Conservation (phyloP, 164 flowering plant species). For the Nymphaea thermarum region DNA sequence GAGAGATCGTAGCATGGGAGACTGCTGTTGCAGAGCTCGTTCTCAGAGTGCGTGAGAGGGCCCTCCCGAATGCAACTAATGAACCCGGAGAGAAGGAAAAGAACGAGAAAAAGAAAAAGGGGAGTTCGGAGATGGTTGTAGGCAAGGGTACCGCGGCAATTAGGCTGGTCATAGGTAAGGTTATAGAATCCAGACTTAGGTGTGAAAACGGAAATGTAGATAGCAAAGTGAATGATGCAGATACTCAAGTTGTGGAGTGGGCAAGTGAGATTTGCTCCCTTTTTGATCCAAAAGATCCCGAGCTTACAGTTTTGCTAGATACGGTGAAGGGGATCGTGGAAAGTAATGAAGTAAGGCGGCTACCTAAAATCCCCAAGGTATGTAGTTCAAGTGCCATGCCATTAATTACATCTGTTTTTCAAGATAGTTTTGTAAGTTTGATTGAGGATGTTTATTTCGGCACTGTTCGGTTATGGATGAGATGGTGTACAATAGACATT, state of each 20-base stretch:
- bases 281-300: slow-evolving; percentile 40
- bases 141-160: slow-evolving; percentile 73
- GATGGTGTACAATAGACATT: no score
- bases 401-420: not conserved
- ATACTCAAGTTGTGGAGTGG: slow-evolving; percentile 20
- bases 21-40: slow-evolving; percentile 38
- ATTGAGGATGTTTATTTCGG: not conserved
- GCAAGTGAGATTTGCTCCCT: slow-evolving; percentile 24
- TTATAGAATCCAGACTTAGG: slow-evolving; percentile 16
- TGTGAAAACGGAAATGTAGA: slow-evolving; percentile 6
- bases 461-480: no score
- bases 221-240: slow-evolving; percentile 5
- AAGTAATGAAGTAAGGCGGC: slow-evolving; percentile 76
- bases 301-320: slow-evolving; percentile 30
- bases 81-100: slow-evolving; percentile 25
- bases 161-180: slow-evolving; percentile 43
- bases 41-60: slow-evolving; percentile 22
- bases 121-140: slow-evolving; percentile 23
- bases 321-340: slow-evolving; percentile 69
- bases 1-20: slow-evolving; percentile 60
- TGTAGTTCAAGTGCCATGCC: not conserved
- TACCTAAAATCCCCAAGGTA: slow-evolving; percentile 88
- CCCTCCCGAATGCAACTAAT: slow-evolving; percentile 13
- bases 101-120: slow-evolving; percentile 57
- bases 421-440: not conserved